phyloP scores from a whole-genome alignment of 345 rosid species.

The Heritiera littoralis region DNA sequence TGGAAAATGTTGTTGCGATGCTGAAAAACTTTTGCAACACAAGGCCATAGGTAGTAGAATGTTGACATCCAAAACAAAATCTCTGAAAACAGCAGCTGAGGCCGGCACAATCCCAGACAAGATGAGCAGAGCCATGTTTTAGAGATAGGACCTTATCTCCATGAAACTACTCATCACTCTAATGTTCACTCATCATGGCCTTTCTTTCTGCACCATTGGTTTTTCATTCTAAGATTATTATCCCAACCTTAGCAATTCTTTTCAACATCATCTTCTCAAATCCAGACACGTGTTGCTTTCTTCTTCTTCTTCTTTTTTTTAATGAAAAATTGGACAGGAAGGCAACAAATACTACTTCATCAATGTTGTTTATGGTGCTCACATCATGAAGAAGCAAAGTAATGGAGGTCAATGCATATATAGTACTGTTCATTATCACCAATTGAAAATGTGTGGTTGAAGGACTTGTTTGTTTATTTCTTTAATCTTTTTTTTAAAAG shows the following conservation, averaged over 20 bases:
- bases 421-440: not conserved
- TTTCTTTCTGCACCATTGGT: not conserved
- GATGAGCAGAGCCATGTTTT: slow-evolving; percentile 12
- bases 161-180: not conserved
- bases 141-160: slow-evolving; percentile 17
- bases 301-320: no score
- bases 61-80: not conserved
- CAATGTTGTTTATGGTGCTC: no score
- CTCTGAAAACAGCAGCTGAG: not conserved
- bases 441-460: not conserved
- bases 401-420: no score
- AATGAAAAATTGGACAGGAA: no score
- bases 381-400: no score
- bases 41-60: no score
- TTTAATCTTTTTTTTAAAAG: no score
- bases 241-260: not conserved
- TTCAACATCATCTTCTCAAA: not conserved
- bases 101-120: not conserved
- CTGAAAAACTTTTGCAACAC: not conserved
- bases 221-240: not conserved
- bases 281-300: no score
- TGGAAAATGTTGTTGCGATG: not conserved
- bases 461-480: no score
- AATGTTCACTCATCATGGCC: slow-evolving; percentile 7
- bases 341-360: no score